These are phyloP conservation scores for Mimosa pudica DNA, from an alignment of 306 rosid species.

Conservation along the genomic window DNA sequence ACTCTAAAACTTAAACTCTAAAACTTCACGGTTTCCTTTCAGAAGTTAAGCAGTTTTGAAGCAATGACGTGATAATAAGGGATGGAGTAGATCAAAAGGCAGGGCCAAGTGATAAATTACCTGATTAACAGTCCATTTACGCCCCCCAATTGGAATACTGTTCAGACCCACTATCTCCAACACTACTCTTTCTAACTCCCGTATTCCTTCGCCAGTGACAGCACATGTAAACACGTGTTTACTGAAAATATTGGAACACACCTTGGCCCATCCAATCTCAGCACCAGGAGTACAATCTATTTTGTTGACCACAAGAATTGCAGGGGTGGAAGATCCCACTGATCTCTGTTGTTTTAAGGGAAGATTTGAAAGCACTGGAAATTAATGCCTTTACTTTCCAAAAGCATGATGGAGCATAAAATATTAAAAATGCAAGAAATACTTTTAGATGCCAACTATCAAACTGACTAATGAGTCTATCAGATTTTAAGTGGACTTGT, in stretches of 20 bases:
- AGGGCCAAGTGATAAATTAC: constrained; percentile 38
- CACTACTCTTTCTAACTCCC: constrained; percentile 76
- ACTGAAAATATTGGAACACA: constrained; percentile 45
- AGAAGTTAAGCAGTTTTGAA: constrained; percentile 1
- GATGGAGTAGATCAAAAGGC: not conserved
- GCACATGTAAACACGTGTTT: constrained; percentile 83
- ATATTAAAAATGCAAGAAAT: not conserved
- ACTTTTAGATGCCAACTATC: not conserved
- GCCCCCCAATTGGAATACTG: constrained; percentile 66
- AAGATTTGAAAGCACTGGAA: constrained; percentile 29
- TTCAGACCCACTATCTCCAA: constrained; percentile 77
- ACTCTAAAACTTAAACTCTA: not conserved
- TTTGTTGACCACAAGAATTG: constrained; percentile 88
- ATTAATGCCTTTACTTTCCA: constrained; percentile 14
- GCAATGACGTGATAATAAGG: not conserved
- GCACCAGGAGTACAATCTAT: constrained; percentile 63
- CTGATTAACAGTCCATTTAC: constrained; percentile 94
- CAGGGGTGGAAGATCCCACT: constrained; percentile 68
- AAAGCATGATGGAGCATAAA: constrained; percentile 21
- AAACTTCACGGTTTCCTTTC: constrained; percentile 11
- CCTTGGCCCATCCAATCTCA: constrained; percentile 46
- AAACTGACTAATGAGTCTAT: constrained; percentile 7
- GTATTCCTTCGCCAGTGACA: constrained; percentile 86
- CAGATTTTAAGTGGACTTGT: not conserved
- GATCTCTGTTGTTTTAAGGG: constrained; percentile 51